Evolutionary conservation across 1,139 yeast species (phyloP), one percentile per base, ranked within the genome.

Genomic region (Candida sanyaensis): DNA sequence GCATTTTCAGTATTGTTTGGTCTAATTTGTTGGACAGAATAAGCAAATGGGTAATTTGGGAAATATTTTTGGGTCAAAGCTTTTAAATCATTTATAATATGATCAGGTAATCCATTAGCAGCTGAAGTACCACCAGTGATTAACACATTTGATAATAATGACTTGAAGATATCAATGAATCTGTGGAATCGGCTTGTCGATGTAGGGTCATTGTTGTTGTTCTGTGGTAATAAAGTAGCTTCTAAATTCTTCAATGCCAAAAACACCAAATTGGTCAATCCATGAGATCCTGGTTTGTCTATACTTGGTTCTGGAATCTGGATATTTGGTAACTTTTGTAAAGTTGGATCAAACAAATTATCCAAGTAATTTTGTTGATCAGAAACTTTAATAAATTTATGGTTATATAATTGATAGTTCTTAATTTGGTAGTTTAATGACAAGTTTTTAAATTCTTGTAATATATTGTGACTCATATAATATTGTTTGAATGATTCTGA

Each of bases 111-210:
- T 3, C 88, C 89, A 23, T 79, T 77, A 27, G 84, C 70, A 49
- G 80, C 68, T 1, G 90, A 78, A 1, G 83, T 66, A 8, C 86
- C 83, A 31, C 95, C 93, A 5, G 88, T 84, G 45, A 87, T 72
- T 37, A 87, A 77, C 9, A 86, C 78, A 59, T 83, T 85, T n/a
- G 81, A 73, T 45, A 85, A 65, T 44, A 74, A 64, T 36, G 62
- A 69, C 50, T 69, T 71, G 58, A 75, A 71, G 23, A 69, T 66
- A 48, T 75, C 80, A 51, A 69, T 71, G 53, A 74, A 73, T 42
- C 72, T 61, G 21, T 71, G 71, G 55, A 62, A 64, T 42, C 66
- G 62, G 46, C 61, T 60, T 47, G 58, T 61, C 36, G 65, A 64
- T 45, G 56, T 59, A 23, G 62, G 58, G 5, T 58, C 51, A 31